Evolutionary conservation across 768 basidiomycete species (phyloP).

Genomic region (Sarcodon aspratus): DNA sequence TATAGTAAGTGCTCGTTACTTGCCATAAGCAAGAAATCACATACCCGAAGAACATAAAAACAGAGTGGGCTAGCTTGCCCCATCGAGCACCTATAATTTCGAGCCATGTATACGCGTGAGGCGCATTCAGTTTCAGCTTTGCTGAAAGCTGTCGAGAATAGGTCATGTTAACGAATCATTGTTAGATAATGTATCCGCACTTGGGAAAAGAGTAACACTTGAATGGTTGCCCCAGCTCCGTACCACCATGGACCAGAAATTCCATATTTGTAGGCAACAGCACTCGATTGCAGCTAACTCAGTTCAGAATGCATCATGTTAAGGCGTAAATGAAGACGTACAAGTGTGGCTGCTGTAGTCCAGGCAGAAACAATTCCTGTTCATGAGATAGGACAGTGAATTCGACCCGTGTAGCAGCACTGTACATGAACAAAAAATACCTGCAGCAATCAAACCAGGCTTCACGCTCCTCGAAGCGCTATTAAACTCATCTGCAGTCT

Average conservation of each 20-base stretch:
- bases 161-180: neutral
- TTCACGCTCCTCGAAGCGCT: slow-evolving; percentile 78
- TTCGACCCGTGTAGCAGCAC: too few species aligned
- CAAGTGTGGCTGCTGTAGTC: slow-evolving; percentile 81
- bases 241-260: slow-evolving; percentile 70
- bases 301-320: slow-evolving; percentile 3
- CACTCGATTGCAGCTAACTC: slow-evolving; percentile 60
- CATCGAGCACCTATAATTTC: slow-evolving; percentile 43
- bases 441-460: slow-evolving; percentile 85
- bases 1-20: neutral
- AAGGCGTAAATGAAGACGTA: slow-evolving; percentile 12
- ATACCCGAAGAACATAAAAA: slow-evolving; percentile 43
- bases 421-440: slow-evolving; percentile 15
- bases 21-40: slow-evolving; percentile 16
- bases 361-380: slow-evolving; percentile 87
- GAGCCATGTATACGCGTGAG: slow-evolving; percentile 44
- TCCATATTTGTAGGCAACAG: slow-evolving; percentile 78
- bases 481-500: slow-evolving; percentile 74
- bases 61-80: slow-evolving; percentile 31
- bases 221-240: slow-evolving; percentile 39
- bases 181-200: neutral
- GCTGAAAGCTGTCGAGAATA: slow-evolving; percentile 24
- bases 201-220: slow-evolving; percentile 41
- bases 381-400: too few species aligned
- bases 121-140: slow-evolving; percentile 49